Evolutionary conservation across 129 eudicot species (phyloP).

Genomic region (Artemisia argyi): DNA sequence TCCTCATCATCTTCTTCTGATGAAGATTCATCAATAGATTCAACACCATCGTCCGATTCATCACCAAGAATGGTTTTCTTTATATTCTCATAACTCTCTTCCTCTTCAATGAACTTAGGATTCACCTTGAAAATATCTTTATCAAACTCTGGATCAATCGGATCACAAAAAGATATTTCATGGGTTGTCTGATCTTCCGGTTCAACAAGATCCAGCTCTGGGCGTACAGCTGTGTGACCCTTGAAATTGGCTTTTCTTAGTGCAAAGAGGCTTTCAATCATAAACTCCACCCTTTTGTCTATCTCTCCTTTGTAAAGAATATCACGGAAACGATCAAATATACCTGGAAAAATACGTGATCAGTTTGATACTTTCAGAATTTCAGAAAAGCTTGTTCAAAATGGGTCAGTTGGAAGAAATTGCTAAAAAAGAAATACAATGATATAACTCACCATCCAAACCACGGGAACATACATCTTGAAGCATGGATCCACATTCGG

Average conservation of each 20-base stretch:
- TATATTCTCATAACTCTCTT: slow-evolving; percentile 72
- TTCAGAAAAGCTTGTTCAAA: too few species aligned
- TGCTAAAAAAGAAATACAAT: background rate
- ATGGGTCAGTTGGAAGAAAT: too few species aligned
- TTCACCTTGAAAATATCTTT: slow-evolving; percentile 84
- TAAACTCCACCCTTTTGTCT: slow-evolving; percentile 88
- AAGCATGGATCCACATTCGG: slow-evolving; percentile 89
- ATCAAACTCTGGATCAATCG: slow-evolving; percentile 73
- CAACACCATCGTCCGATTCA: slow-evolving; percentile 70
- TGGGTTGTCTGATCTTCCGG: slow-evolving; percentile 90
- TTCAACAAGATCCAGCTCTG: slow-evolving; percentile 93
- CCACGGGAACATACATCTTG: slow-evolving; percentile 86
- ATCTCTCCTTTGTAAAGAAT: slow-evolving; percentile 98
- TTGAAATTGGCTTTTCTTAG: slow-evolving; percentile 91
- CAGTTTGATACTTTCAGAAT: too few species aligned
- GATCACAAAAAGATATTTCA: slow-evolving; percentile 76
- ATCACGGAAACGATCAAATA: slow-evolving; percentile 96
- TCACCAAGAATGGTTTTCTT: slow-evolving; percentile 91
- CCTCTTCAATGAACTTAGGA: slow-evolving; percentile 73
- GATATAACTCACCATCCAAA: slow-evolving; percentile 63
- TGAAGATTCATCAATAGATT: slow-evolving; percentile 40
- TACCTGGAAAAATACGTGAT: slow-evolving; percentile 42
- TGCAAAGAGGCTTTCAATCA: slow-evolving; percentile 94
- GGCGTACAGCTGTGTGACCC: slow-evolving; percentile 92
- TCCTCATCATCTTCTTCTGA: slow-evolving; percentile 78